Evolutionary conservation across 345 rosid species (phyloP).

Genomic region (Trapa bicornis): DNA sequence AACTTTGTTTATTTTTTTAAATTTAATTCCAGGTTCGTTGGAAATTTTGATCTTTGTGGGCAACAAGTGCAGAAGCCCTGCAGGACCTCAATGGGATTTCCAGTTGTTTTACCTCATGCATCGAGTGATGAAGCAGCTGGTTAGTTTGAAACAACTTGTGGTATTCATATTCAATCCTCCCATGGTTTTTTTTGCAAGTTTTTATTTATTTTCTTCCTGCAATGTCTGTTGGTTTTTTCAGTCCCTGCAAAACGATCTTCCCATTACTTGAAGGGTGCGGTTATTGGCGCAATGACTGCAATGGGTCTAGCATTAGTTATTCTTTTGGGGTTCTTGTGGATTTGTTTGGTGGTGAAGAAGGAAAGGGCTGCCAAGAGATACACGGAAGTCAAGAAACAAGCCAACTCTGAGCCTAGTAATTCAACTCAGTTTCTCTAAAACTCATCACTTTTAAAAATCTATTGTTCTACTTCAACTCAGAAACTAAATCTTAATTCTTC

Average conservation of each 20-base stretch:
- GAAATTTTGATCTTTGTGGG: constrained; percentile 86
- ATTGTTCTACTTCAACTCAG: background rate
- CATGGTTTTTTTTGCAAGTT: too few species aligned
- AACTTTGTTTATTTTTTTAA: too few species aligned
- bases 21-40: constrained; percentile 40
- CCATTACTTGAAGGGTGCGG: constrained; percentile 69
- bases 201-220: too few species aligned
- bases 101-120: constrained; percentile 90
- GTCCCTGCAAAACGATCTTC: constrained; percentile 66
- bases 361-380: constrained; percentile 83
- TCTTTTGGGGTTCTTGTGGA: constrained; percentile 61
- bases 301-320: constrained; percentile 58
- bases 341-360: constrained; percentile 68
- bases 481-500: constrained; percentile 5
- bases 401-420: constrained; percentile 49
- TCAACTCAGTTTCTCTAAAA: background rate
- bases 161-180: background rate
- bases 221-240: constrained; percentile 13
- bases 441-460: background rate
- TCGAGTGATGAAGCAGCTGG: constrained; percentile 74
- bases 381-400: constrained; percentile 87
- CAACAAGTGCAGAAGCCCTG: constrained; percentile 83
- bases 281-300: constrained; percentile 73
- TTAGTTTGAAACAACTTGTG: constrained; percentile 12
- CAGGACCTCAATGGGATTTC: constrained; percentile 91